Evolutionary conservation across 2,329 filamentous ascomycete species (phyloP), one percentile per base, ranked within the genome.

Genomic region (Xylaria digitata): DNA sequence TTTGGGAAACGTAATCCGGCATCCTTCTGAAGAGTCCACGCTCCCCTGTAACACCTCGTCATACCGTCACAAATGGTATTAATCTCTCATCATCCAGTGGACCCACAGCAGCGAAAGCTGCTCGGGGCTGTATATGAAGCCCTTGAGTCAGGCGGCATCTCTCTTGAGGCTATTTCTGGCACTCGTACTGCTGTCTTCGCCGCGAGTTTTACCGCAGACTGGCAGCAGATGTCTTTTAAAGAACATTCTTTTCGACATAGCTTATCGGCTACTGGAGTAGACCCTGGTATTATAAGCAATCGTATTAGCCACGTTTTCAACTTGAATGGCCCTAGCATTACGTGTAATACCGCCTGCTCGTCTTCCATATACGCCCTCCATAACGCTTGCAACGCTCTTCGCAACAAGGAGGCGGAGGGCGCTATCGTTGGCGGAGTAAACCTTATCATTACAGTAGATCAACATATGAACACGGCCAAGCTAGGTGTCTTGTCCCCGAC

Each of bases 341-440:
- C 57, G 30, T 50, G 13, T 13, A 75, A 82, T 45, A 80, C 78
- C 4, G 80, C 77, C 1, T 81, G 80, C 63, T 79, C 78, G 0
- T 76, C 75, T 11, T 75, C 72, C 17, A 66, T 81, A 43, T 73
- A 78, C 6, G 75, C 73, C 6, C 45, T 78, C 0, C 75, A 79
- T 52, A 50, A 70, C 30, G 76, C 73, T 0, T 63, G 70, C 34
- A n/a, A 43, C 6, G 62, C 69, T 6, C 66, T 75, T 1, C 21
- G 59, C 17, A 62, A 55, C 13, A 52, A 55, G 11, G 72, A 75
- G 19, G 72, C 70, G 19, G 66, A 69, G 30, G 49, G 30, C 2
- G 79, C 78, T 6, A 50, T 80, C 15, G 77, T 78, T 6, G 71
- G 65, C 8, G 75, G 68, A 1, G 49, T 66, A 3, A 78, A 76